Base-by-base conservation (phyloP, 2,329 filamentous ascomycete genomes). In the Kalaharituber pfeilii region DNA sequence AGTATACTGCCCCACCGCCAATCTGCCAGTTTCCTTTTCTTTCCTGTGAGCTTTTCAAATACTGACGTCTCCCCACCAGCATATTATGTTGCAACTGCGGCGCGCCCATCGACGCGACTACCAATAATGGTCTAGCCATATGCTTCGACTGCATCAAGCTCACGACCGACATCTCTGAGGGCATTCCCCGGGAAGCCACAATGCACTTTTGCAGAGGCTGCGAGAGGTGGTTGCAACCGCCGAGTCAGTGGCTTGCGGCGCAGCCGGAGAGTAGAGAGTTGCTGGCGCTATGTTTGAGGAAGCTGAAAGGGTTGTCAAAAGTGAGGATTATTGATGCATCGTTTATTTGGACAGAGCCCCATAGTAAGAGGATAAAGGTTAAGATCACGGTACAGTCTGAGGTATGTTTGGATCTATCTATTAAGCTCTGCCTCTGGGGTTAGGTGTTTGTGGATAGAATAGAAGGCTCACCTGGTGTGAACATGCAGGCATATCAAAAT, bases 81-180 rank as follows among this genome's bases (percentile, higher is more conserved):
- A 94, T 96, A 66, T 83, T 98, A 56, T 98, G 91, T 71, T 94
- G 86, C 73, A 94, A 96, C 75, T 98, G 91, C 69, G 91, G 89
- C 66, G 87, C 86, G 57, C 82, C 89, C 36, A 94, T 98, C 65
- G 88, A 95, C 69, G 91, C 91, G 69, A 94, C 87, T 18, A 79
- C 80, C 13, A 76, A 85, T 25, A 81, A 84, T 52, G 87, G 87
- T 58, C 47, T 63, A 5, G 88, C 91, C 39, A 81, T 95, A 55
- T 98, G 91, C 72, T 86, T 86, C 69, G 89, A 96, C 73, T 96
- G 91, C 69, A 80, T 96, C 67, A 94, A 94, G 69, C 78, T 93
- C 63, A 93, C 87, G 50, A 79, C 93, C 70, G 91, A 98, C 70
- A 89, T 95, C 62, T 93, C 88, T 25, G 75, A 83, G 66, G 87